Percentiles rank a stretch among this genome's conserved stretches.
These are phyloP conservation scores for Setomelanomma holmii DNA, from an alignment of 2,329 filamentous ascomycete species.

Conservation along the genomic window DNA sequence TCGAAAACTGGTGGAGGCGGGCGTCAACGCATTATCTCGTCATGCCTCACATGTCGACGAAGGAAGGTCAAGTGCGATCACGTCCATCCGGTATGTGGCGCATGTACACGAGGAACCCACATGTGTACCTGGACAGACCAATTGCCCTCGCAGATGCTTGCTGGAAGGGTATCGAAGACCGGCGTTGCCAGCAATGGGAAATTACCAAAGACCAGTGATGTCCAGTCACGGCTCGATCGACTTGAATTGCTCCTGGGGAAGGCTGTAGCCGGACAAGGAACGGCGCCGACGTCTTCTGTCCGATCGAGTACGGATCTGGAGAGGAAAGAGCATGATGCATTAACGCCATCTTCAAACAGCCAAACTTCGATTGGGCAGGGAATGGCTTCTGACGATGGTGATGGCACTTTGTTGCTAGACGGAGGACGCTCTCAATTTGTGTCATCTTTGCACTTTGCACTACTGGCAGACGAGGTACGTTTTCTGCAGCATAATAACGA, in stretches of 20 bases:
- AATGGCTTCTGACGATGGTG: conserved; percentile 44
- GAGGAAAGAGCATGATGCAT: conserved; percentile 28
- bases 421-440: conserved; percentile 50
- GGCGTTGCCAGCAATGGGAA: conserved; percentile 21
- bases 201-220: conserved; percentile 36
- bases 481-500: no score
- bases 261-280: conserved; percentile 35
- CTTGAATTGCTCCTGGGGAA: conserved; percentile 46
- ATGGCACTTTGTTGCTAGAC: conserved; percentile 47
- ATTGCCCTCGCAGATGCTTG: conserved; percentile 25
- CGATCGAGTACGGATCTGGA: conserved; percentile 26
- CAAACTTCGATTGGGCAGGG: conserved; percentile 43
- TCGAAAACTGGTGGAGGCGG: conserved; percentile 37
- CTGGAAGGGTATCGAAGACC: conserved; percentile 38
- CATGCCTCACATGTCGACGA: conserved; percentile 48
- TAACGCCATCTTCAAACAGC: conserved; percentile 42
- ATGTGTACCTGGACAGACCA: conserved; percentile 45
- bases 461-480: conserved; percentile 49
- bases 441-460: conserved; percentile 49
- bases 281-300: conserved; percentile 18
- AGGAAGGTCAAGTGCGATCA: conserved; percentile 51
- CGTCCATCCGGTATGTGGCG: conserved; percentile 47
- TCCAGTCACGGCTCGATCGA: conserved; percentile 47
- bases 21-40: conserved; percentile 47
- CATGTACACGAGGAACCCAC: conserved; percentile 47